Conservation (phyloP, 2,329 filamentous ascomycete genomes). For the Calycina marina region DNA sequence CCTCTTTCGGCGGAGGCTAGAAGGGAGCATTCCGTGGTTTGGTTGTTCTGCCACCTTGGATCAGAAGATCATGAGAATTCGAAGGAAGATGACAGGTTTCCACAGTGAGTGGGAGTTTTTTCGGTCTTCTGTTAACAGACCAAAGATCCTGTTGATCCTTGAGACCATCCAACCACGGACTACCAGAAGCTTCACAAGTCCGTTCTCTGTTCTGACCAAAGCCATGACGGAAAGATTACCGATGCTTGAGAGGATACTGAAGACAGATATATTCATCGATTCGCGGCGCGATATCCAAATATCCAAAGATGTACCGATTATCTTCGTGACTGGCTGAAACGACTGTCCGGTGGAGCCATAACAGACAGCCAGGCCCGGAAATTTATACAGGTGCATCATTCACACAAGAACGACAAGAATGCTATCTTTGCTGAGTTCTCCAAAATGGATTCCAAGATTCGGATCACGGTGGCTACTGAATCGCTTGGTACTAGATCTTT, state of each 20-base stretch:
- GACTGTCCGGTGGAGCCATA: background rate
- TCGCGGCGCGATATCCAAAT: constrained; percentile 1
- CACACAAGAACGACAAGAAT: constrained; percentile 1
- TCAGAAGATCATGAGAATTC: constrained; percentile 1
- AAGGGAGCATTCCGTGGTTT: constrained; percentile 3
- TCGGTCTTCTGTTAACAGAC: constrained; percentile 3
- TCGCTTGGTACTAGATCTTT: background rate
- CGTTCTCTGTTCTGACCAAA: background rate
- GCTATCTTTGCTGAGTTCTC: background rate
- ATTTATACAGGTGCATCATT: background rate
- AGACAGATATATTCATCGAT: background rate
- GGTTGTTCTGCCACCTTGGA: constrained; percentile 4
- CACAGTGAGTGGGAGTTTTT: constrained; percentile 3
- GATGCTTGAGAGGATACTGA: background rate
- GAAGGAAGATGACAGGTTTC: constrained; percentile 5
- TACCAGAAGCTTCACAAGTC: constrained; percentile 1
- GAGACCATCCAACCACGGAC: constrained; percentile 4
- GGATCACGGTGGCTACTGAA: background rate
- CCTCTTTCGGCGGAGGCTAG: constrained; percentile 3
- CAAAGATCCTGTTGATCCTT: constrained; percentile 3
- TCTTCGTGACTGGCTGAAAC: background rate
- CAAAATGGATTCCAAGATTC: constrained; percentile 1
- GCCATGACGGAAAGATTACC: background rate
- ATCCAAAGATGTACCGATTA: background rate
- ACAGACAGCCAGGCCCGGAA: background rate